phyloP scores from a whole-genome alignment of 179 eudicot species.

The Beta macrorhiza region DNA sequence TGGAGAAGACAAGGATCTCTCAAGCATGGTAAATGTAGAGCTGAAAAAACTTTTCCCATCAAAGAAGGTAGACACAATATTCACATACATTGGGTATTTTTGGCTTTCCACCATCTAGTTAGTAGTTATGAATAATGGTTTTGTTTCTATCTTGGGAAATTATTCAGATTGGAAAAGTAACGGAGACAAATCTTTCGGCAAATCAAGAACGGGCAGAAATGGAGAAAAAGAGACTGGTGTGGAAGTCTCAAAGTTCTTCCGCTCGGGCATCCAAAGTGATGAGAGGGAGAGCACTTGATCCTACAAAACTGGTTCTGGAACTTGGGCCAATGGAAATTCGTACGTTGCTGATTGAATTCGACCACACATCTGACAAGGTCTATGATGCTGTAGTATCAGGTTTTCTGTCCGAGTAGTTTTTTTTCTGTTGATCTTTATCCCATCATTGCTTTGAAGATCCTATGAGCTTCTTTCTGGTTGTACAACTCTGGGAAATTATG shows the following conservation, averaged over 20 bases:
- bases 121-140: neutral
- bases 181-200: conserved; percentile 58
- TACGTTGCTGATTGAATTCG: conserved; percentile 45
- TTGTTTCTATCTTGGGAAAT: neutral
- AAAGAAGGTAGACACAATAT: conserved; percentile 50
- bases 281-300: conserved; percentile 66
- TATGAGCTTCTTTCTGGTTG: neutral
- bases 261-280: conserved; percentile 27
- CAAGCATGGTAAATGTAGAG: conserved; percentile 62
- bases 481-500: neutral
- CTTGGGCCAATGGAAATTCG: conserved; percentile 79
- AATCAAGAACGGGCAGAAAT: conserved; percentile 63
- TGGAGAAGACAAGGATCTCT: conserved; percentile 88
- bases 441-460: neutral
- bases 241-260: conserved; percentile 58
- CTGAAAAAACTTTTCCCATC: conserved; percentile 61
- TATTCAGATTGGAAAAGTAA: conserved; percentile 48
- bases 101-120: neutral
- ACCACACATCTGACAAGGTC: neutral
- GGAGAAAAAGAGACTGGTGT: conserved; percentile 61
- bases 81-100: neutral
- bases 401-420: neutral
- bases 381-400: conserved; percentile 22
- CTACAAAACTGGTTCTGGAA: conserved; percentile 49
- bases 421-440: neutral